These are phyloP conservation scores for Nicotiana sylvestris DNA, from an alignment of 257 asterid genomes.

Conservation along the genomic window DNA sequence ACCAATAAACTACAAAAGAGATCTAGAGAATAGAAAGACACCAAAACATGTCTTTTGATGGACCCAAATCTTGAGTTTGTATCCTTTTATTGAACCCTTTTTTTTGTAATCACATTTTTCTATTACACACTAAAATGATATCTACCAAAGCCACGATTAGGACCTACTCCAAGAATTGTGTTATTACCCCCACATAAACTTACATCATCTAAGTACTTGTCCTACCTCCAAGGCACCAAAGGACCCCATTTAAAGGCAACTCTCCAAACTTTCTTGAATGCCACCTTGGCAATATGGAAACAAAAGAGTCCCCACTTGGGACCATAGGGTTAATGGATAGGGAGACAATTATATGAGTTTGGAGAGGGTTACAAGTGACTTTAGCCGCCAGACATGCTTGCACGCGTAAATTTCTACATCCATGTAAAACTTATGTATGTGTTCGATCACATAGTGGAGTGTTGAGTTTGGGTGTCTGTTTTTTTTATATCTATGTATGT, in stretches of 20 bases:
- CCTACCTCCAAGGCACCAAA: constrained; percentile 44
- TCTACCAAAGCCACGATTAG: constrained; percentile 21
- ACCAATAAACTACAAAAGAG: constrained; percentile 2
- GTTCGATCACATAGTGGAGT: not conserved
- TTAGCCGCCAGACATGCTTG: constrained; percentile 82
- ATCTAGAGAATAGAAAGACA: not conserved
- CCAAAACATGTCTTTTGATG: not conserved
- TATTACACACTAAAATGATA: constrained; percentile 24
- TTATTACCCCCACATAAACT: constrained; percentile 38
- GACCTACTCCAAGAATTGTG: constrained; percentile 25
- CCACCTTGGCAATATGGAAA: constrained; percentile 16
- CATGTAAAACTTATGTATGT: not conserved
- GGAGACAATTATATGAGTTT: constrained; percentile 29
- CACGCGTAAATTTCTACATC: constrained; percentile 40
- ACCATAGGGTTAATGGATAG: constrained; percentile 19
- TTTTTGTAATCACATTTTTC: constrained; percentile 23
- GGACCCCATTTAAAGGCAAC: constrained; percentile 27
- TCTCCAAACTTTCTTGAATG: constrained; percentile 6
- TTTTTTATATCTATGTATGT: not conserved
- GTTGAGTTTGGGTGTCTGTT: not conserved
- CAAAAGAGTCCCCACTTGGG: constrained; percentile 56
- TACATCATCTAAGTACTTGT: constrained; percentile 29
- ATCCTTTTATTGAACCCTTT: constrained; percentile 16
- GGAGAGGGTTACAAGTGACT: constrained; percentile 39
- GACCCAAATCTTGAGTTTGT: constrained; percentile 21